A percentile compares a stretch with the other conserved stretches of the same genome.
Evolutionary conservation across 768 basidiomycete genomes (phyloP).

Genomic region (Cystobasidium ongulense): DNA sequence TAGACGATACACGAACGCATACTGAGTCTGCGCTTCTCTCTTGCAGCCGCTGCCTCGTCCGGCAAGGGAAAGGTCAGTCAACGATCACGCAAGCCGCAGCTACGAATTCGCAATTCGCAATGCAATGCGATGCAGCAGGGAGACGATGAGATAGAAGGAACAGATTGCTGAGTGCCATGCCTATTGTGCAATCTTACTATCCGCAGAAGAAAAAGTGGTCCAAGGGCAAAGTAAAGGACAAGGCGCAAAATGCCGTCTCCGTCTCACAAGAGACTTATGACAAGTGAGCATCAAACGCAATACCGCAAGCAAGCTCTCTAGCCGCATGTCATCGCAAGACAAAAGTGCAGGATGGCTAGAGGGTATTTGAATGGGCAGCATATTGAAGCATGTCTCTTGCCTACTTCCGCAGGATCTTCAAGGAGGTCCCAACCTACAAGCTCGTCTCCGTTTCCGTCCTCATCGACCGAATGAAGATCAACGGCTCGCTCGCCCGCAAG

Average conservation of each 20-base stretch:
- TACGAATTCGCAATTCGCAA: background rate
- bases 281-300: constrained; percentile 47
- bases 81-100: background rate
- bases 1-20: background rate
- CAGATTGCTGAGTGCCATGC: background rate
- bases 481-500: constrained; percentile 72
- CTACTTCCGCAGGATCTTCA: constrained; percentile 23
- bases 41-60: constrained; percentile 24
- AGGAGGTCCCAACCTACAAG: constrained; percentile 73
- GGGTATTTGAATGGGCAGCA: background rate
- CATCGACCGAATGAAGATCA: constrained; percentile 96
- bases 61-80: constrained; percentile 25
- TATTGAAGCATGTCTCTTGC: background rate
- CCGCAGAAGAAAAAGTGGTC: constrained; percentile 38
- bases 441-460: constrained; percentile 97
- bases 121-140: background rate
- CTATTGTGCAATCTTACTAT: background rate
- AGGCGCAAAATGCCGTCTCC: constrained; percentile 91
- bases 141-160: background rate
- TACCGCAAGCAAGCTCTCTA: background rate
- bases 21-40: background rate
- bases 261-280: constrained; percentile 89
- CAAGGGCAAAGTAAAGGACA: constrained; percentile 99
- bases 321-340: background rate
- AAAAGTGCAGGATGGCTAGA: background rate